A percentile compares a stretch with the other conserved stretches of the same genome.
Conservation (phyloP, 352 stramenopile species). For the Phytopythium montanum region DNA sequence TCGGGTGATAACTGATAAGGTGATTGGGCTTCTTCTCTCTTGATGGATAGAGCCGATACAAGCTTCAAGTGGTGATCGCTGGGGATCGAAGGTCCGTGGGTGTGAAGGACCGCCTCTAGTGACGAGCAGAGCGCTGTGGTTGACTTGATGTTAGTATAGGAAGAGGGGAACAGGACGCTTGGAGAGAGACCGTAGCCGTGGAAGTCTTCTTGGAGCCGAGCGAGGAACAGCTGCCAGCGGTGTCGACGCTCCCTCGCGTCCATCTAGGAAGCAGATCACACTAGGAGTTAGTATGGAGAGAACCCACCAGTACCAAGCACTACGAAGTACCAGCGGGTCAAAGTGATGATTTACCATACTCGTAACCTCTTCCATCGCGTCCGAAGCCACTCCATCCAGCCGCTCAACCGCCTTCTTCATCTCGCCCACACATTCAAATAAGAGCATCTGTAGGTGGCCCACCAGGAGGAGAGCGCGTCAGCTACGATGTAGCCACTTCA, state of each 20-base stretch:
- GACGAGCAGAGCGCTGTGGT: slow-evolving; percentile 2
- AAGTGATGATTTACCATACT: slow-evolving; percentile 43
- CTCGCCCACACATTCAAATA: slow-evolving; percentile 38
- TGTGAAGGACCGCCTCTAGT: slow-evolving; percentile 17
- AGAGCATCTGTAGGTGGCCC: slow-evolving; percentile 22
- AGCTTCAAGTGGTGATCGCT: slow-evolving; percentile 14
- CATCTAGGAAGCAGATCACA: slow-evolving; percentile 5
- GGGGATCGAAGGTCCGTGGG: slow-evolving; percentile 24
- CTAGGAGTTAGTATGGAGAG: not conserved
- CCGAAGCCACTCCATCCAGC: slow-evolving; percentile 20
- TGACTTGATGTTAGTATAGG: not conserved
- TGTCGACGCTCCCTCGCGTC: slow-evolving; percentile 13
- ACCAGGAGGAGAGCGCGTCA: not conserved
- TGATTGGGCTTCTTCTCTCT: not conserved
- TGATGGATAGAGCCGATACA: slow-evolving; percentile 16
- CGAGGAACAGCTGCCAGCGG: slow-evolving; percentile 32
- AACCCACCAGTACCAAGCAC: not conserved
- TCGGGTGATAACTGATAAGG: not conserved
- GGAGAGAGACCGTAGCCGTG: not conserved
- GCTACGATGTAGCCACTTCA: not conserved
- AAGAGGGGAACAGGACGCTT: not conserved
- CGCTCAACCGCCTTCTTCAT: slow-evolving; percentile 34
- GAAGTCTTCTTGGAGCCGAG: slow-evolving; percentile 31
- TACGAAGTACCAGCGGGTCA: not conserved
- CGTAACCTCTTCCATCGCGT: slow-evolving; percentile 26